Base-by-base conservation (phyloP, 768 basidiomycete genomes). In the Boletus edulis region DNA sequence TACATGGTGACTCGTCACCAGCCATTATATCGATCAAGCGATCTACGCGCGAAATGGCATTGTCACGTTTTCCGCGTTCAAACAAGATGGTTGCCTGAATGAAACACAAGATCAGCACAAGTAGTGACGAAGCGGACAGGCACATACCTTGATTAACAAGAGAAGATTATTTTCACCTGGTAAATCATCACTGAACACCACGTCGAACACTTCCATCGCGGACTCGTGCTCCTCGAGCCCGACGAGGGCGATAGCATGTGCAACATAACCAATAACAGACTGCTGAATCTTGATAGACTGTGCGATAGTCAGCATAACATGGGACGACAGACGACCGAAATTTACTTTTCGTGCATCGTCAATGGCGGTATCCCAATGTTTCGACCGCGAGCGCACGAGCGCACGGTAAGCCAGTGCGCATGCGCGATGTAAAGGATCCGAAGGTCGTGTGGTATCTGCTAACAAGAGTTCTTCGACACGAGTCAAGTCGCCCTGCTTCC, bases 251-350 rank as follows among this genome's bases (percentile, higher is more conserved):
- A 58, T 41, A 5, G 50, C 48, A 2, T 32, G 14, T 7, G 61
- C 60, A 18, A 62, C 40, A 44, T 62, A 31, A 32, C 52, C 60
- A 6, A 62, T 41, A 1, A 48, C 45, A 0, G 61, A 59, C 11
- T 12, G 35, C 17, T 50, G 47, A 15, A 44, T 8, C 7, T 55
- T 5, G n/a, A 55, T 22, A 14, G 61, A 62, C 61, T 44, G 14
- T 1, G 5, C 15, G 27, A 35, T 6, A 1, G 32, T 58, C 40
- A 58, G 29, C 2, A 27, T 11, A 3, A n/a, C 1, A 27, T 12
- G 4, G 1, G 29, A 35, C 34, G 14, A 13, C 2, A 22, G 11
- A 29, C 8, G n/a, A 7, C 0, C 0, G 3, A 8, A 32, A 2
- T 1, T 34, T 22, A 57, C 60, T 50, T 22, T n/a, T 32, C 38